Evolutionary conservation across 2,329 filamentous ascomycete species (phyloP), one percentile per base, ranked within the genome.

Genomic region (Diaporthe velutina): DNA sequence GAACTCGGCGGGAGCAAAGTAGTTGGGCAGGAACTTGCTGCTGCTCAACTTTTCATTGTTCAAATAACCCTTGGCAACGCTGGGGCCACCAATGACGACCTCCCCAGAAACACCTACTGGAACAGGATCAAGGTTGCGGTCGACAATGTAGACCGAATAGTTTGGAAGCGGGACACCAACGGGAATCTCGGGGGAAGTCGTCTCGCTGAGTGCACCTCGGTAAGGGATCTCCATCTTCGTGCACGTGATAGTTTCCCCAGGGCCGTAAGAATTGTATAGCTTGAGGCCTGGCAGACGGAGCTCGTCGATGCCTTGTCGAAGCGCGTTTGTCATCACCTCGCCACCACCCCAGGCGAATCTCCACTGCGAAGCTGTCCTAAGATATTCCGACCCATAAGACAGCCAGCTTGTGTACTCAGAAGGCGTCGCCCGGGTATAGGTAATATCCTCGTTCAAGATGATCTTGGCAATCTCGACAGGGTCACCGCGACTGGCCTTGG

Each of bases 101-200:
- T 88, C 83, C 1, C 86, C 86, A 17, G 82, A 78, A 0, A 83
- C 79, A 0, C 84, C 85, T 0, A 76, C 76, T 1, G 85, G 83
- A 0, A 82, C 73, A 3, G 82, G 79, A 8, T 77, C 74, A 48
- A 79, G 75, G 2, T 80, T 72, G 10, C 78, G 75, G 71, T 87
- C 83, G 2, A 88, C 79, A 15, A 89, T 82, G 74, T 86, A 88
- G 2, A 85, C 76, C 1, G 83, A 80, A 1, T 83, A 80, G 75
- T 84, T 84, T 0, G 80, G 78, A 25, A 50, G n/a, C 40, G 64
- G 30, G 28, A 35, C 7, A 4, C 71, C 71, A 17, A 64, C 70
- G 15, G 70, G 57, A 1, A 52, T 58, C n/a, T 57, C 50, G 22
- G 50, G 28, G 13, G 50, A 19, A 30, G n/a, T 42, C 19, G 25